Conservation (phyloP, 805 yeast species). For the Spathaspora gorwiae region DNA sequence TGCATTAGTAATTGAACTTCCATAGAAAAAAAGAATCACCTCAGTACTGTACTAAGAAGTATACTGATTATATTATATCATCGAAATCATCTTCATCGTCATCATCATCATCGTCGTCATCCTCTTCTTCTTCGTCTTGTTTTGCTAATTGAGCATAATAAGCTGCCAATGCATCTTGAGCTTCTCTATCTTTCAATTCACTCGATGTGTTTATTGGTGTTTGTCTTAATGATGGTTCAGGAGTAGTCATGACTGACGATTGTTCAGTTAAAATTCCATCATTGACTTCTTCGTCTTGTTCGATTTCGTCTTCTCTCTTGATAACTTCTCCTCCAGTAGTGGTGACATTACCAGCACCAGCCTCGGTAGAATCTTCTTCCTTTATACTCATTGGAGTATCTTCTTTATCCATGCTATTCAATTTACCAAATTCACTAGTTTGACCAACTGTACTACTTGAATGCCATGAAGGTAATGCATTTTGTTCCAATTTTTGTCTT, state of each 20-base stretch:
- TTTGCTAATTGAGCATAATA: conserved; percentile 76
- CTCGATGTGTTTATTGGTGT: conserved; percentile 18
- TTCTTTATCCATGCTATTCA: conserved; percentile 46
- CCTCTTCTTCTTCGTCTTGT: conserved; percentile 61
- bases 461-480: conserved; percentile 97
- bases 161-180: conserved; percentile 60
- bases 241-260: conserved; percentile 6
- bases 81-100: conserved; percentile 27
- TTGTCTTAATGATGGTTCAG: conserved; percentile 13
- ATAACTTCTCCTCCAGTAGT: background rate
- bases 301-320: background rate
- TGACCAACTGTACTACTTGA: conserved; percentile 84
- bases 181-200: conserved; percentile 55
- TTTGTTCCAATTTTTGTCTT: conserved; percentile 74
- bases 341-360: conserved; percentile 2
- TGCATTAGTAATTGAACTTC: too few relatives aligned
- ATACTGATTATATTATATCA: conserved; percentile 15
- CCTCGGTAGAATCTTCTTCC: conserved; percentile 10
- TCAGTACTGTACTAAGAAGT: too few relatives aligned
- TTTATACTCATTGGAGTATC: conserved; percentile 15
- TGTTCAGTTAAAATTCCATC: background rate
- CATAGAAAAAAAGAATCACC: too few relatives aligned
- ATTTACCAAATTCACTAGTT: conserved; percentile 44
- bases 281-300: conserved; percentile 2
- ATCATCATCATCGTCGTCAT: conserved; percentile 45